Evolutionary conservation across 2,329 filamentous ascomycete genomes (phyloP).

Genomic region (Alternaria angustiovoidea): DNA sequence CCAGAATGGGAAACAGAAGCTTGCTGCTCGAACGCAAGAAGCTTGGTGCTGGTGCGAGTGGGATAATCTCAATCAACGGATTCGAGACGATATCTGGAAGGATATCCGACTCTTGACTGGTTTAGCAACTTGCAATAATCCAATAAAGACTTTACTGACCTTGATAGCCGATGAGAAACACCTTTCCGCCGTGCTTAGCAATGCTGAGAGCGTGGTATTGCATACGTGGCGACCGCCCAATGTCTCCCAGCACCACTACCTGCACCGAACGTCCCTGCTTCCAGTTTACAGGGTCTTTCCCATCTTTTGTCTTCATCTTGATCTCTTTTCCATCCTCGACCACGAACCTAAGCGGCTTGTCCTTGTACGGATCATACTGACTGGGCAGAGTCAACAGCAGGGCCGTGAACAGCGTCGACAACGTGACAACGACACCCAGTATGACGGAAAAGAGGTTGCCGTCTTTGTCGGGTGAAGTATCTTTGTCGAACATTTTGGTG

Average conservation of each 20-base stretch:
- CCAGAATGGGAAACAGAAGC: constrained; percentile 78
- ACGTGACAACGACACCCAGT: constrained; percentile 51
- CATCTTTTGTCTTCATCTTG: constrained; percentile 30
- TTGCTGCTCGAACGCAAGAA: constrained; percentile 72
- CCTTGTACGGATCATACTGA: constrained; percentile 57
- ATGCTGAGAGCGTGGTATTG: constrained; percentile 97
- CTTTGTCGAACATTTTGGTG: constrained; percentile 43
- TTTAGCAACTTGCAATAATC: neutral
- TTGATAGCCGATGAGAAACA: constrained; percentile 87
- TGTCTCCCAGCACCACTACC: constrained; percentile 91
- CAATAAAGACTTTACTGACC: constrained; percentile 58
- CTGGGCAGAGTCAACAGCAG: constrained; percentile 63
- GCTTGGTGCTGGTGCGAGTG: constrained; percentile 72
- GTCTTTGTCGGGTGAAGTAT: constrained; percentile 32
- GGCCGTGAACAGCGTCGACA: constrained; percentile 59
- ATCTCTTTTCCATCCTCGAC: constrained; percentile 37
- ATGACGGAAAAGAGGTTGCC: constrained; percentile 46
- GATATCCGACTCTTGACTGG: constrained; percentile 72
- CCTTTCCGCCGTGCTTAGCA: constrained; percentile 78
- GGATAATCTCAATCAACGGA: constrained; percentile 73
- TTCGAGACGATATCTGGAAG: constrained; percentile 79
- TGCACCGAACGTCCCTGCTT: constrained; percentile 67
- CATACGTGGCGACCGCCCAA: constrained; percentile 96
- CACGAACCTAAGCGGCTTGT: constrained; percentile 33
- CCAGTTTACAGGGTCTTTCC: constrained; percentile 28